phyloP scores from a whole-genome alignment of 1,284 basidiomycete species.

The Moesziomyces parantarcticus region DNA sequence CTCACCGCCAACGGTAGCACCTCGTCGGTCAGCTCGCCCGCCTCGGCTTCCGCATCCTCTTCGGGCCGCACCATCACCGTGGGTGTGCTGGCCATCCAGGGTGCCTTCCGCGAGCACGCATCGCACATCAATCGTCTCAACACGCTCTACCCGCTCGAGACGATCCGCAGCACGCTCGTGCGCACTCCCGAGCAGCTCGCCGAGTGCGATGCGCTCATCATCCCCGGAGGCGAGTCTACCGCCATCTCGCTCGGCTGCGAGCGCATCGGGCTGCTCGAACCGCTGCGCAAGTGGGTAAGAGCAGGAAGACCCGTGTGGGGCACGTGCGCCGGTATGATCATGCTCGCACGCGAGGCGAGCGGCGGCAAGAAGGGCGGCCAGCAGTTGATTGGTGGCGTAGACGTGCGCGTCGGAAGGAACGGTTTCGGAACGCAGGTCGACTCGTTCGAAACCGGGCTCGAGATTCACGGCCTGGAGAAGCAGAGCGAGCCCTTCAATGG shows the following conservation, averaged over 20 bases:
- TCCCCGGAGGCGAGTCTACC: slow-evolving; percentile 91
- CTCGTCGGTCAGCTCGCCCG: slow-evolving; percentile 2
- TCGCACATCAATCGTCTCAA: slow-evolving; percentile 73
- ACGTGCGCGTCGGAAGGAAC: slow-evolving; percentile 84
- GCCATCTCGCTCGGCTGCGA: slow-evolving; percentile 88
- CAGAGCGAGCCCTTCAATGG: slow-evolving; percentile 78
- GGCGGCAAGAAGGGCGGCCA: slow-evolving; percentile 88
- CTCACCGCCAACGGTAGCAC: slow-evolving; percentile 6
- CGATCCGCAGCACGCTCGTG: slow-evolving; percentile 73
- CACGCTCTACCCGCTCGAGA: slow-evolving; percentile 19
- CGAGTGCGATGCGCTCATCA: slow-evolving; percentile 84
- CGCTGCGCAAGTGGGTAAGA: slow-evolving; percentile 77
- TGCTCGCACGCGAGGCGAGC: slow-evolving; percentile 73
- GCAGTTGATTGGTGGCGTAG: slow-evolving; percentile 84
- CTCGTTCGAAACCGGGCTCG: slow-evolving; percentile 84
- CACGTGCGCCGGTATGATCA: slow-evolving; percentile 95
- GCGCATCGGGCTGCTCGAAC: slow-evolving; percentile 81
- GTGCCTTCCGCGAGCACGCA: slow-evolving; percentile 91
- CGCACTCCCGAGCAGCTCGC: slow-evolving; percentile 81
- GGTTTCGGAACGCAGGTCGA: slow-evolving; percentile 77
- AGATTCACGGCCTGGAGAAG: slow-evolving; percentile 75
- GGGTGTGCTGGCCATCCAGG: slow-evolving; percentile 80
- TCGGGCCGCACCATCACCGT: slow-evolving; percentile 47
- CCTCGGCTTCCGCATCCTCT: slow-evolving; percentile 6
- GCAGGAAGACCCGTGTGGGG: slow-evolving; percentile 84